phyloP scores from a whole-genome alignment of 257 asterid species.

The Scutellaria barbata region DNA sequence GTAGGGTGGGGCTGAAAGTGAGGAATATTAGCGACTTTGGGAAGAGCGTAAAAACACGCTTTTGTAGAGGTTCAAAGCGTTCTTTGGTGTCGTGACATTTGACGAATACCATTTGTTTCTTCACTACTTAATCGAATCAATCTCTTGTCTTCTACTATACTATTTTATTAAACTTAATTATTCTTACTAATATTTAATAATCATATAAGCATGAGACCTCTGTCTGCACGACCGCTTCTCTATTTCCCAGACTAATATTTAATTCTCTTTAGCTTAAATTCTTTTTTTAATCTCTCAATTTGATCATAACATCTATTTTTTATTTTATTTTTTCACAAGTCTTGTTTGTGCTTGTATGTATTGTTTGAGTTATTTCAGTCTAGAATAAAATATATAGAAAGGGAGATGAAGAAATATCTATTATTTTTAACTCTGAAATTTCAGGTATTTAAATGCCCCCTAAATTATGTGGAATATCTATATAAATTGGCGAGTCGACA shows the following conservation, averaged over 20 bases:
- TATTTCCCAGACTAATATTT: conserved; percentile 36
- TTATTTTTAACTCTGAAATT: too few relatives aligned
- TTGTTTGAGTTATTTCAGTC: too few relatives aligned
- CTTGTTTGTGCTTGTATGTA: too few relatives aligned
- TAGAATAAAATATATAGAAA: too few relatives aligned
- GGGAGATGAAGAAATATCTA: too few relatives aligned
- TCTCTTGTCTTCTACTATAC: conserved; percentile 35
- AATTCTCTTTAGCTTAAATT: conserved; percentile 5
- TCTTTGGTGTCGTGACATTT: conserved; percentile 28
- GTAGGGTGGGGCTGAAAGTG: neutral
- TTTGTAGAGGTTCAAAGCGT: conserved; percentile 36
- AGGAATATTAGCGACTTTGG: conserved; percentile 47
- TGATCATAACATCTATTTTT: too few relatives aligned
- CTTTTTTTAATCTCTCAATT: neutral
- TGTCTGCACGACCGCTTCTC: conserved; percentile 73
- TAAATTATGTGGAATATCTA: too few relatives aligned
- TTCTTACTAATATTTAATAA: conserved; percentile 21
- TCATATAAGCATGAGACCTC: conserved; percentile 57
- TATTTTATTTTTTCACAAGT: too few relatives aligned
- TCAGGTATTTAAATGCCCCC: too few relatives aligned
- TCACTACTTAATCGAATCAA: conserved; percentile 24
- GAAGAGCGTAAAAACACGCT: conserved; percentile 38
- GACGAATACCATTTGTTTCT: conserved; percentile 33
- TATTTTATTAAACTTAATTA: conserved; percentile 29
- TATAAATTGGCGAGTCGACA: too few relatives aligned